Percentiles rank a stretch among this genome's conserved stretches.
These are phyloP conservation scores for Salix viminalis DNA, from an alignment of 345 rosid genomes.

Conservation along the genomic window DNA sequence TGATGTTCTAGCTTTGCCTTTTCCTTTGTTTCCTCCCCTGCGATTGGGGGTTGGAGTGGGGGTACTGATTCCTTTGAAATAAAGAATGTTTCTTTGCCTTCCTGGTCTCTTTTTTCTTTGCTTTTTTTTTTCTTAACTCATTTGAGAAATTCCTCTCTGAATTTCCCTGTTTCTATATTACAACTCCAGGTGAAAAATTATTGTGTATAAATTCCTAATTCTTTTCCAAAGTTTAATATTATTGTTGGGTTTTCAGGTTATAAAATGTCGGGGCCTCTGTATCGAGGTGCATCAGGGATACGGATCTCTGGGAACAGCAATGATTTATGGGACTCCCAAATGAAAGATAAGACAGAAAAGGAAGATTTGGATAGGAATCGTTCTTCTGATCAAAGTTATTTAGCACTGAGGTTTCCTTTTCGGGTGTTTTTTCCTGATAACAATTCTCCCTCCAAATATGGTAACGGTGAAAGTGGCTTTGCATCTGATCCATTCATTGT, in stretches of 20 bases:
- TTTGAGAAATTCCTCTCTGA: neutral
- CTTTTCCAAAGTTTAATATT: neutral
- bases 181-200: neutral
- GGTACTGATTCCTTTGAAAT: too few species aligned
- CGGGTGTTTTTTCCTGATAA: slow-evolving; percentile 41
- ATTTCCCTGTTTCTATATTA: neutral
- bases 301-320: slow-evolving; percentile 60
- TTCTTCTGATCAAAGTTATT: slow-evolving; percentile 44
- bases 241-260: slow-evolving; percentile 31
- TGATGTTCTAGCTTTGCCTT: neutral
- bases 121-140: neutral
- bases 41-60: neutral
- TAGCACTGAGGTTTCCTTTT: slow-evolving; percentile 56
- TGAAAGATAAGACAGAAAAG: slow-evolving; percentile 71
- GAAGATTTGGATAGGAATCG: slow-evolving; percentile 55
- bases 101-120: neutral
- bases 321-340: slow-evolving; percentile 65
- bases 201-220: neutral
- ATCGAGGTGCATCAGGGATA: slow-evolving; percentile 55
- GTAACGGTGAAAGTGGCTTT: slow-evolving; percentile 52
- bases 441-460: slow-evolving; percentile 57
- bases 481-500: slow-evolving; percentile 44
- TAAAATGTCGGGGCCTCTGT: slow-evolving; percentile 77
- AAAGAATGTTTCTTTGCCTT: neutral
- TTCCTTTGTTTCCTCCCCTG: neutral